Conservation (phyloP, 129 eudicot genomes). For the Saussurea involucrata region DNA sequence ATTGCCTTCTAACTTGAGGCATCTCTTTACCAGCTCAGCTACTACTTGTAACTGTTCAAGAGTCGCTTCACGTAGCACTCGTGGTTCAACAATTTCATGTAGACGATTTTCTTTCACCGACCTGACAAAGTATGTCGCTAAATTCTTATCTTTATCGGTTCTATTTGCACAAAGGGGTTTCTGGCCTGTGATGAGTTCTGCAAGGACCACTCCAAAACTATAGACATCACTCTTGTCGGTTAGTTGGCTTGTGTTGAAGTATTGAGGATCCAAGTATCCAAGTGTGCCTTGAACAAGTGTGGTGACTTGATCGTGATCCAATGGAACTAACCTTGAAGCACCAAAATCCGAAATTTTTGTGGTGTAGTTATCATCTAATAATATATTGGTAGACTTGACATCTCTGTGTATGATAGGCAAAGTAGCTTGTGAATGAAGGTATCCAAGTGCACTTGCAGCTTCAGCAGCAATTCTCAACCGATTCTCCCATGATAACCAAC, state of each 20-base stretch:
- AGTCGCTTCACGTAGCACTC: constrained; percentile 30
- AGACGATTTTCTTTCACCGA: constrained; percentile 35
- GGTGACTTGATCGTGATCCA: constrained; percentile 35
- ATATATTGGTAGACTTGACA: constrained; percentile 17
- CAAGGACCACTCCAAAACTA: constrained; percentile 54
- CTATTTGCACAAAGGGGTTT: constrained; percentile 28
- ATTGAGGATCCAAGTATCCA: constrained; percentile 53
- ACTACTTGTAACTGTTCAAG: constrained; percentile 33
- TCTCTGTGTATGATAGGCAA: constrained; percentile 31
- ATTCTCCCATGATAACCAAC: too few relatives aligned
- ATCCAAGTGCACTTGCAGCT: not conserved
- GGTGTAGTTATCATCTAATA: constrained; percentile 34
- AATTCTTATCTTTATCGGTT: constrained; percentile 2
- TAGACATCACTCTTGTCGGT: constrained; percentile 44
- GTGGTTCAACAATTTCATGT: constrained; percentile 38
- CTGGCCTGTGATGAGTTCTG: constrained; percentile 44
- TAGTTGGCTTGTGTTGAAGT: constrained; percentile 9
- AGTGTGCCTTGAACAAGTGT: constrained; percentile 48
- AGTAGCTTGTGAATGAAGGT: constrained; percentile 7
- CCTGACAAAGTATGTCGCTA: constrained; percentile 21
- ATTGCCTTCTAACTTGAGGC: too few relatives aligned
- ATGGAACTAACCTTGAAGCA: constrained; percentile 42
- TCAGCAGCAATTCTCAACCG: not conserved
- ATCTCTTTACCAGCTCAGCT: too few relatives aligned
- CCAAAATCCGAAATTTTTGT: constrained; percentile 56